Evolutionary conservation across 768 basidiomycete genomes (phyloP).

Genomic region (Baorangia bicolor): DNA sequence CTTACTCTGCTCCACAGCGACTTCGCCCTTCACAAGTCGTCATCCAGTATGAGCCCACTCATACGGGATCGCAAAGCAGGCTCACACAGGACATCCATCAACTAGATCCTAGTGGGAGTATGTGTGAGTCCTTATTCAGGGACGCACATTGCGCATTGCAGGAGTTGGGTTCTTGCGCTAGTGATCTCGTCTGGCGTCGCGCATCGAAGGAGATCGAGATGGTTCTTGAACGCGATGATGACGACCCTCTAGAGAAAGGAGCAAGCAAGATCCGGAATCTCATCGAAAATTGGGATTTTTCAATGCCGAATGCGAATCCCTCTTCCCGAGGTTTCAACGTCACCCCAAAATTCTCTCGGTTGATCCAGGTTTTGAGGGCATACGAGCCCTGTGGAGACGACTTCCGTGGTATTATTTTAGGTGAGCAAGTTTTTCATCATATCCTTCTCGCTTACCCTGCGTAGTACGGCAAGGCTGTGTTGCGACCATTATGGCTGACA

Average conservation of each 20-base stretch:
- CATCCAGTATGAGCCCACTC: conserved; percentile 48
- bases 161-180: conserved; percentile 66
- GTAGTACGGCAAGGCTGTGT: conserved; percentile 54
- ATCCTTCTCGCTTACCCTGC: conserved; percentile 28
- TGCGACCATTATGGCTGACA: conserved; percentile 57
- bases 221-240: conserved; percentile 36
- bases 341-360: conserved; percentile 60
- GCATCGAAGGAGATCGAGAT: conserved; percentile 39
- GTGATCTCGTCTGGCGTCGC: conserved; percentile 68
- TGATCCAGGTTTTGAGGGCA: conserved; percentile 58
- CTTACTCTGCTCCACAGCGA: conserved; percentile 35
- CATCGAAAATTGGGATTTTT: conserved; percentile 61
- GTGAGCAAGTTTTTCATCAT: conserved; percentile 40
- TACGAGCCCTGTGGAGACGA: conserved; percentile 51
- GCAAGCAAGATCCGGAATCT: conserved; percentile 34
- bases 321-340: conserved; percentile 64
- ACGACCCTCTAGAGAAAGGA: conserved; percentile 29
- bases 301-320: conserved; percentile 60
- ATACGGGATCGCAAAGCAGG: conserved; percentile 36
- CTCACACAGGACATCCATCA: conserved; percentile 49
- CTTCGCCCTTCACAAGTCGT: conserved; percentile 51
- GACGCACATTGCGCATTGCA: conserved; percentile 45
- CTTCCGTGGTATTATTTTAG: conserved; percentile 70
- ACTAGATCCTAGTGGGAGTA: conserved; percentile 40
- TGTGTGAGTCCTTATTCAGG: conserved; percentile 44